A percentile compares a stretch with the other conserved stretches of the same genome.
These are phyloP conservation scores for Penicillium angulare DNA, from an alignment of 495 filamentous ascomycete species.

Conservation along the genomic window DNA sequence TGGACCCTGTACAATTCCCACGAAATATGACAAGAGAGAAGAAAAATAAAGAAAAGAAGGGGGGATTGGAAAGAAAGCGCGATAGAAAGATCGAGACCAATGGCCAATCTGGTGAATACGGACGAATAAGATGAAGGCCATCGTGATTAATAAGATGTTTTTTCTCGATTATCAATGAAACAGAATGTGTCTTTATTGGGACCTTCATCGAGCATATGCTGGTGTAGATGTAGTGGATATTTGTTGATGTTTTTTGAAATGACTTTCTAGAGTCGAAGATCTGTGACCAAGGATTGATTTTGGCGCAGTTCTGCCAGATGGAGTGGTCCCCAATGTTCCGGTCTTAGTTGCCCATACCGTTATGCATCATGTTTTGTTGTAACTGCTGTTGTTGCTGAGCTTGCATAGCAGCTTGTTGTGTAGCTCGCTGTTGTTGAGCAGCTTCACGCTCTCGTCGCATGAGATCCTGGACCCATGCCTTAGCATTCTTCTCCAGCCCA, in stretches of 20 bases:
- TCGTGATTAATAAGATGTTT: neutral
- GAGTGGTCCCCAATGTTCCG: neutral
- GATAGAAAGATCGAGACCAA: no score
- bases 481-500: conserved; percentile 37
- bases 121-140: neutral
- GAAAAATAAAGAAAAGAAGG: conserved; percentile 6
- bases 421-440: conserved; percentile 35
- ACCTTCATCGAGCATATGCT: no score
- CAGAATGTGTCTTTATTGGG: no score
- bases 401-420: conserved; percentile 28
- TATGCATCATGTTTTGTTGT: conserved; percentile 48
- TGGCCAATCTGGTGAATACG: no score
- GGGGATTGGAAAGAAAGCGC: neutral
- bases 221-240: no score
- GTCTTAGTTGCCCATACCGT: conserved; percentile 41
- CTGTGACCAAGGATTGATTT: no score
- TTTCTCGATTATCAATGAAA: no score
- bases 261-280: no score
- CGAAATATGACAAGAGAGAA: conserved; percentile 6
- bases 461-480: conserved; percentile 45
- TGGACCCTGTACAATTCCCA: conserved; percentile 22
- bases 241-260: no score
- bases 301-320: neutral
- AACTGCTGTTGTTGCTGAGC: conserved; percentile 49
- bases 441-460: conserved; percentile 43